These are phyloP conservation scores for Colletotrichum caudatum DNA, from an alignment of 2,329 filamentous ascomycete genomes.

Conservation along the genomic window DNA sequence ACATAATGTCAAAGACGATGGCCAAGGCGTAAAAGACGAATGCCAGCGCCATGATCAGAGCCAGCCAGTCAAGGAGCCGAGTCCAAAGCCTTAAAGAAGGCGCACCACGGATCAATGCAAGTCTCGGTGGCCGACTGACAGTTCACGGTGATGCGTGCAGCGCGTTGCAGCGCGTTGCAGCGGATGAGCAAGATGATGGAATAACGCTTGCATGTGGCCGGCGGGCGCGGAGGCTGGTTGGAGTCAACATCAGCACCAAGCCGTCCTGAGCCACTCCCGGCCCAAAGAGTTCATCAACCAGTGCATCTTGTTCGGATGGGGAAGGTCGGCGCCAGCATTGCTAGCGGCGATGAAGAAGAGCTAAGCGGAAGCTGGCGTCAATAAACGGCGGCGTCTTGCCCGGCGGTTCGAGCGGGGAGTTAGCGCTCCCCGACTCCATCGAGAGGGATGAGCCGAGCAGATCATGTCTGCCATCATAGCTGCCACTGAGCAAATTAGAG, in stretches of 20 bases:
- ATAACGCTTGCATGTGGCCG: constrained; percentile 15
- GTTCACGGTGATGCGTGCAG: constrained; percentile 13
- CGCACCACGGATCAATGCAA: constrained; percentile 20
- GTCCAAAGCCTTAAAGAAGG: constrained; percentile 13
- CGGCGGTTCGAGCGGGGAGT: not conserved
- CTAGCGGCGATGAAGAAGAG: constrained; percentile 25
- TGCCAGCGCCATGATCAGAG: not conserved
- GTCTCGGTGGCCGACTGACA: constrained; percentile 31
- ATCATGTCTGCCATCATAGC: not conserved
- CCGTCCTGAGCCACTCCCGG: constrained; percentile 21
- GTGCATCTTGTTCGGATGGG: constrained; percentile 1
- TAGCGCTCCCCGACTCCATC: constrained; percentile 23
- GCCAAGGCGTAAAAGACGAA: constrained; percentile 8
- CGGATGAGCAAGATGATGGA: constrained; percentile 13
- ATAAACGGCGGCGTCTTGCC: constrained; percentile 6
- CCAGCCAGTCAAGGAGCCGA: not conserved
- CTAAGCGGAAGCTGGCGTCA: constrained; percentile 2
- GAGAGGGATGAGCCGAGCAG: constrained; percentile 20
- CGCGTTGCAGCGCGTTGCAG: not conserved
- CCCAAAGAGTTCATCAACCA: constrained; percentile 11
- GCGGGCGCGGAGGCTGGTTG: not conserved
- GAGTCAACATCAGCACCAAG: constrained; percentile 9
- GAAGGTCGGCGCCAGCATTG: constrained; percentile 3
- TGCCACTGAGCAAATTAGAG: constrained; percentile 21
- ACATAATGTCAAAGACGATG: not conserved